These are phyloP conservation scores for Claviceps humidiphila DNA, from an alignment of 2,329 filamentous ascomycete genomes.

Conservation along the genomic window DNA sequence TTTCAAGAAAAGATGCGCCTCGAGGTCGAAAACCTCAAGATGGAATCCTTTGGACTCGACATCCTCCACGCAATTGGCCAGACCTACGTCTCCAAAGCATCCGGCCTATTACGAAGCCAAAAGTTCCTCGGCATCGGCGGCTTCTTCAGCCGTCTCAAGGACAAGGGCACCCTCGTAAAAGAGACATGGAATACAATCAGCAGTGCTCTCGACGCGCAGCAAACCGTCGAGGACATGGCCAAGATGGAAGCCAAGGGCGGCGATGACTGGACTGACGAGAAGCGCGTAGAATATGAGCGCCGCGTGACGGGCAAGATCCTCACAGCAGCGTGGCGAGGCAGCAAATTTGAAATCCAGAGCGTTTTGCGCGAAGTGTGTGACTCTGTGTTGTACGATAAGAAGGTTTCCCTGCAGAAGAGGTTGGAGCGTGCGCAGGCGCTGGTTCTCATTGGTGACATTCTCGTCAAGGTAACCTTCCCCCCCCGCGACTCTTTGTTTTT, in stretches of 20 bases:
- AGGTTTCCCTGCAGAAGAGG: slow-evolving; percentile 69
- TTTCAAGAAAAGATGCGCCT: slow-evolving; percentile 91
- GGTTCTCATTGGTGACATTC: slow-evolving; percentile 78
- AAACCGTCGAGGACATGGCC: slow-evolving; percentile 98
- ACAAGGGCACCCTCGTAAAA: slow-evolving; percentile 93
- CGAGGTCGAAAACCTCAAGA: slow-evolving; percentile 96
- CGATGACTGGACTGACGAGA: slow-evolving; percentile 97
- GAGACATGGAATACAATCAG: slow-evolving; percentile 98
- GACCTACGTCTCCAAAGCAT: slow-evolving; percentile 80
- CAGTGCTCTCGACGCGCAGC: slow-evolving; percentile 90
- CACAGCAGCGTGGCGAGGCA: slow-evolving; percentile 88
- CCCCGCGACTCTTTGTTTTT: background rate
- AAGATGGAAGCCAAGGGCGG: slow-evolving; percentile 88
- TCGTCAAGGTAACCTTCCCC: slow-evolving; percentile 55
- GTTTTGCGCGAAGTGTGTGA: slow-evolving; percentile 93
- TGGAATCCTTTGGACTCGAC: slow-evolving; percentile 95
- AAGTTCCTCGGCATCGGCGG: slow-evolving; percentile 94
- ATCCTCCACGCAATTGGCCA: slow-evolving; percentile 90
- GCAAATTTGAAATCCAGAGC: slow-evolving; percentile 95
- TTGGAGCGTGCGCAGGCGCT: slow-evolving; percentile 84
- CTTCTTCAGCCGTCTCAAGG: slow-evolving; percentile 86
- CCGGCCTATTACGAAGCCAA: slow-evolving; percentile 80
- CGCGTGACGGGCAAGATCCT: slow-evolving; percentile 96
- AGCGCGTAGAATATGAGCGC: slow-evolving; percentile 88
- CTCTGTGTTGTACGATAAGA: slow-evolving; percentile 64